These are phyloP conservation scores for Ziziphus jujuba DNA, from an alignment of 306 rosid genomes.

Conservation along the genomic window DNA sequence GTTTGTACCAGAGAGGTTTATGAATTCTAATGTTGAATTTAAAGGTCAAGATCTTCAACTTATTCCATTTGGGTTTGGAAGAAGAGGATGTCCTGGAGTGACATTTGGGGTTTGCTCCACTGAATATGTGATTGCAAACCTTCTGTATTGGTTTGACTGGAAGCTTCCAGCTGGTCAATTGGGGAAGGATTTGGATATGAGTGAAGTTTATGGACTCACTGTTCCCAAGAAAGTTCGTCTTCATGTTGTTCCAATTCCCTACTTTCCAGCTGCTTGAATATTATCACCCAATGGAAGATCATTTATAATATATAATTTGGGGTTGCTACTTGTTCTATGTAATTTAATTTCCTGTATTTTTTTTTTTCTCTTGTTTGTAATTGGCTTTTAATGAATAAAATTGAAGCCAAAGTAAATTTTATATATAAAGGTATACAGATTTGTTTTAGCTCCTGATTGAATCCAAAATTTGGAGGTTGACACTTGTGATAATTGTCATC, in stretches of 20 bases:
- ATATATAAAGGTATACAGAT: no score
- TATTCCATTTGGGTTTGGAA: slow-evolving; percentile 33
- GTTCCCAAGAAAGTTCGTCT: slow-evolving; percentile 31
- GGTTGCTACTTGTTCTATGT: no score
- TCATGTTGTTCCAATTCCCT: slow-evolving; percentile 21
- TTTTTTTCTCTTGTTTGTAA: no score
- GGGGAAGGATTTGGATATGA: slow-evolving; percentile 29
- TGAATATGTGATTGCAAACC: slow-evolving; percentile 28
- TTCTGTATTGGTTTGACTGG: slow-evolving; percentile 51
- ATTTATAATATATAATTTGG: no score
- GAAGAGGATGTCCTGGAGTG: slow-evolving; percentile 33
- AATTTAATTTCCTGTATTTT: no score
- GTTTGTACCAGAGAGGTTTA: slow-evolving; percentile 42
- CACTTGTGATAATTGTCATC: no score
- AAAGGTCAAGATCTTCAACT: slow-evolving; percentile 26
- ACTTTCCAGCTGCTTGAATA: not conserved
- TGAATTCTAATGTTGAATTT: slow-evolving; percentile 21
- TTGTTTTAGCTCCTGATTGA: no score
- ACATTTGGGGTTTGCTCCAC: slow-evolving; percentile 16
- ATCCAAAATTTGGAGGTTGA: no score
- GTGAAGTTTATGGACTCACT: slow-evolving; percentile 16
- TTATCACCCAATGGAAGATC: no score
- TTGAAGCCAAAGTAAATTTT: no score
- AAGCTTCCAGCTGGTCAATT: slow-evolving; percentile 8
- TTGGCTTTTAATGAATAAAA: no score